Evolutionary conservation across 257 asterid species (phyloP), one percentile per base, ranked within the genome.

Genomic region (Ophiorrhiza pumila): DNA sequence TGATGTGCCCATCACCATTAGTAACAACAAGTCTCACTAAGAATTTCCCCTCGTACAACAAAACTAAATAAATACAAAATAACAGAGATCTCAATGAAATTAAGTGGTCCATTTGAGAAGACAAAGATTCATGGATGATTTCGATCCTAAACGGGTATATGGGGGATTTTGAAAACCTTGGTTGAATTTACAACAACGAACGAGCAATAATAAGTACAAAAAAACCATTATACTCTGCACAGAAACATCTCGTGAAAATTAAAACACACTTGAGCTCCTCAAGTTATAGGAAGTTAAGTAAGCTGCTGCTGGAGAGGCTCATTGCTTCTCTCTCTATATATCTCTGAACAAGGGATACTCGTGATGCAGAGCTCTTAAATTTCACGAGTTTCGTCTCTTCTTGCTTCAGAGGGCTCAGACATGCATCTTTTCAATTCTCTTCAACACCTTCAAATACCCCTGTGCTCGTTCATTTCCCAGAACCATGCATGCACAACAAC

Each of bases 351-450:
- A 82, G 77, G 72, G 87, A 92, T 80, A 82, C 98, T 85, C 97
- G 98, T 91, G 96, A 94, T 76, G 85, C 71, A 82, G 86, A 87
- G 95, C 96, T 85, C 96, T 81, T 79, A 71, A 71, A 78, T 76
- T 81, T 87, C 96, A 93, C 95, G 88, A 86, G 96, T 79, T 86
- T 74, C 87, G 71, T 79, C 76, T 79, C 74, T 73, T 71, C 77
- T n/a, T 79, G 61, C 74, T 82, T 67, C 85, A 79, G 76, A 72
- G 45, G 45, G 34, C 80, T 66, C 73, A 56, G 78, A 74, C 76
- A 66, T 57, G 76, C 29, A 69, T 60, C 77, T 68, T 75, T 69
- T 71, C 65, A 68, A 35, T 69, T 68, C 80, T 65, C 83, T 75
- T 37, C 82, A n/a, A 25, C 77, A 20, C 88, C 89, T 84, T 81